phyloP scores from a whole-genome alignment of 2,329 filamentous ascomycete genomes.

The Paramyrothecium sp. region DNA sequence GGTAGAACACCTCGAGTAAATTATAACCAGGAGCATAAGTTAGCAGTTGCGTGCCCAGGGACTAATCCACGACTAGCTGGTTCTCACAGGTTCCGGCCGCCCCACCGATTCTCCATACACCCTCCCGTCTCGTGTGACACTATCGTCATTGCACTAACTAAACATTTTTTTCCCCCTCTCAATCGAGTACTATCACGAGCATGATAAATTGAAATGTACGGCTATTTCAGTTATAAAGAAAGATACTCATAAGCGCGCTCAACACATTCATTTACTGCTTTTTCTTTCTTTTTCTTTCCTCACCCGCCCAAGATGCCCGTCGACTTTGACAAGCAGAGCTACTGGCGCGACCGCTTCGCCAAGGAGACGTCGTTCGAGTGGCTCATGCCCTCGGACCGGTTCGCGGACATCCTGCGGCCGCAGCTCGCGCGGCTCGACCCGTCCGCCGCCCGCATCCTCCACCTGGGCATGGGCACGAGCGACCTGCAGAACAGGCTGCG shows the following conservation, averaged over 20 bases:
- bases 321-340: slow-evolving; percentile 48
- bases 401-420: slow-evolving; percentile 38
- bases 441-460: slow-evolving; percentile 33
- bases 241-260: no score
- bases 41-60: neutral
- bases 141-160: neutral
- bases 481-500: slow-evolving; percentile 49
- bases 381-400: slow-evolving; percentile 39
- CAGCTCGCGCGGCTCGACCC: slow-evolving; percentile 25
- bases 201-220: no score
- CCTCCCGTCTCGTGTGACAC: no score
- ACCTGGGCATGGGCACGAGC: slow-evolving; percentile 49
- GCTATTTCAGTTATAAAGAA: no score
- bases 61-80: neutral
- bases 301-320: slow-evolving; percentile 18
- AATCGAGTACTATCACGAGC: no score
- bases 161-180: neutral
- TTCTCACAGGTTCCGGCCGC: neutral
- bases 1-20: no score
- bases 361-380: slow-evolving; percentile 47
- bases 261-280: no score
- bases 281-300: slow-evolving; percentile 4
- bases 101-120: neutral
- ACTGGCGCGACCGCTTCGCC: slow-evolving; percentile 47
- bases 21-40: no score